Conservation (phyloP, 2,329 filamentous ascomycete species). For the Huntiella moniliformis region DNA sequence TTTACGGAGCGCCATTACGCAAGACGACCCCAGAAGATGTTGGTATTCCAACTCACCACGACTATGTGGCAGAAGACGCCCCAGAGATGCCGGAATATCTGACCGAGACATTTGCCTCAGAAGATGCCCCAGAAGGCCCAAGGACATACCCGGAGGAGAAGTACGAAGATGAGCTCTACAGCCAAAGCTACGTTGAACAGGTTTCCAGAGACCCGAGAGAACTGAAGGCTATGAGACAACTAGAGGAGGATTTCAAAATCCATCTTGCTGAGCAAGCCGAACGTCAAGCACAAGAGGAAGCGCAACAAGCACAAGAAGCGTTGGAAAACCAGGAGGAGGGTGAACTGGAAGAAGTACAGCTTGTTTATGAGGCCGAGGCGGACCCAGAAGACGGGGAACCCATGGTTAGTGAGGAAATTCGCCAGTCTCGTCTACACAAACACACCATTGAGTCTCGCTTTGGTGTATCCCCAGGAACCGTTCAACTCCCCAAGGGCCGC, state of each 20-base stretch:
- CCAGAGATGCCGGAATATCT: slow-evolving; percentile 5
- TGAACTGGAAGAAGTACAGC: slow-evolving; percentile 19
- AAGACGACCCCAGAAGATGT: slow-evolving; percentile 41
- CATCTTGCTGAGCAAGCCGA: slow-evolving; percentile 20
- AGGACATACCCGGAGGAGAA: slow-evolving; percentile 5
- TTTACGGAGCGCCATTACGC: slow-evolving; percentile 61
- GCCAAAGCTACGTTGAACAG: slow-evolving; percentile 23
- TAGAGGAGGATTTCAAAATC: slow-evolving; percentile 38
- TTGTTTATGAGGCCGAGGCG: slow-evolving; percentile 19
- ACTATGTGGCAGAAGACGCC: slow-evolving; percentile 11
- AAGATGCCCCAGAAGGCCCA: slow-evolving; percentile 3
- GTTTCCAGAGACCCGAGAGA: slow-evolving; percentile 35
- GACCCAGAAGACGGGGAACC: slow-evolving; percentile 13
- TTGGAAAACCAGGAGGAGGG: slow-evolving; percentile 12
- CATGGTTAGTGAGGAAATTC: slow-evolving; percentile 16
- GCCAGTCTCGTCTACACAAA: slow-evolving; percentile 42
- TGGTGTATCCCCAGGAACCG: slow-evolving; percentile 51
- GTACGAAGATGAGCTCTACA: slow-evolving; percentile 2
- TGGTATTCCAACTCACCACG: slow-evolving; percentile 24
- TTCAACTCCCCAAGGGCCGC: slow-evolving; percentile 52
- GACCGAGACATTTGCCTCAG: slow-evolving; percentile 6
- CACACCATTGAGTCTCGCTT: slow-evolving; percentile 59
- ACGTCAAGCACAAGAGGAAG: slow-evolving; percentile 18
- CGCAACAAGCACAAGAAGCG: slow-evolving; percentile 9
- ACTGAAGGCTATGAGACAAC: slow-evolving; percentile 33